Evolutionary conservation across 345 rosid species (phyloP), one percentile per base, ranked within the genome.

Genomic region (Salix suchowensis): DNA sequence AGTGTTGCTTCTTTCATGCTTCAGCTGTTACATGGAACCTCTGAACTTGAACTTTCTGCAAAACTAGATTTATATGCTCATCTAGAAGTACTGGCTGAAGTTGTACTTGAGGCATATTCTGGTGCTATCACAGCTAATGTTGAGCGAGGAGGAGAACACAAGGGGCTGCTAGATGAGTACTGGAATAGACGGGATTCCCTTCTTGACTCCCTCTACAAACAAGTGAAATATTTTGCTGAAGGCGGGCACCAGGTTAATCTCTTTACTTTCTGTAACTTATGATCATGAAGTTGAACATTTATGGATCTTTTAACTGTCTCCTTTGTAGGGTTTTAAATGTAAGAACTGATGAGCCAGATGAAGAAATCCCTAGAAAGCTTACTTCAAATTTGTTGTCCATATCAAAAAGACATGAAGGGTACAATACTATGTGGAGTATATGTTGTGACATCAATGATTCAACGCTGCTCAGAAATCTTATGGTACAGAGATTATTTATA

Each of bases 361-460:
- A 86, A 75, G 94, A 87, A 67, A 83, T 74, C 68, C 86, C 90
- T 16, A 82, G 84, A 85, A 89, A 87, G 80, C 89, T 88, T 65
- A 89, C 93, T 52, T 84, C 89, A 65, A 85, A 83, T 82, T 87
- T 96, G 93, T 81, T 94, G 64, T 76, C 88, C 71, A 76, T 88
- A 67, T 94, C 97, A 68, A 94, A 91, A 86, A 85, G 86, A 76
- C 95, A 96, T 82, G 97, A 88, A 72, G 91, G 89, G 74, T 92
- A 96, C 78, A 86, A 83, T 64, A 87, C 91, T 28, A 85, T 93
- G 90, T 96, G 97, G 98, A 84, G 72, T 82, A 85, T 96, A 79
- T 93, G 96, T 74, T 92, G 88, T 82, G 97, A 92, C 81, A 91
- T 94, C 72, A 88, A 91, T 76, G 98, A 96, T 86, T 82, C 91